These are phyloP conservation scores for Annulohypoxylon stygium DNA, from an alignment of 495 filamentous ascomycete species.

Conservation along the genomic window DNA sequence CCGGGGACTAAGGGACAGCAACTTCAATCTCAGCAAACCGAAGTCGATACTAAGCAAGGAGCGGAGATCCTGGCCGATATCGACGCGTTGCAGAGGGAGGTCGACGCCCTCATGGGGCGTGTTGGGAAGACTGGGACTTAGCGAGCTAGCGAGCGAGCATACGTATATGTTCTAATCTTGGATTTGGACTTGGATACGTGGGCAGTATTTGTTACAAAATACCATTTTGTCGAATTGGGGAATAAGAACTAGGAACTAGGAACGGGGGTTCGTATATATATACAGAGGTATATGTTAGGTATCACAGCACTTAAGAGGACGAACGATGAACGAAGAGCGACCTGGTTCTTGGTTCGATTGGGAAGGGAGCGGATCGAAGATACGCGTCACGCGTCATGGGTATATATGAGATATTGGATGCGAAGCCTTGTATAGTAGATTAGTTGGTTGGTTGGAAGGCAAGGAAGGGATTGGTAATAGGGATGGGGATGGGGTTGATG, in stretches of 20 bases:
- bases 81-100: constrained; percentile 75
- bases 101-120: constrained; percentile 75
- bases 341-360: too few species aligned
- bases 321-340: too few species aligned
- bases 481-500: constrained; percentile 9
- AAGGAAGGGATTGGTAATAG: constrained; percentile 22
- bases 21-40: constrained; percentile 42
- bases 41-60: constrained; percentile 33
- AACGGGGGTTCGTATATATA: background rate
- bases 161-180: background rate
- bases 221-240: background rate
- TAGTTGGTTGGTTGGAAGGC: background rate
- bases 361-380: constrained; percentile 3
- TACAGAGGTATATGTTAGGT: background rate
- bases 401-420: constrained; percentile 12
- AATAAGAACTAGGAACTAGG: background rate
- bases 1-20: constrained; percentile 35
- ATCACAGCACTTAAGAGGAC: too few species aligned
- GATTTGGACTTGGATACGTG: constrained; percentile 1
- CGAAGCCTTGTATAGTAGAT: constrained; percentile 39
- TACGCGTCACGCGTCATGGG: constrained; percentile 25
- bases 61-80: constrained; percentile 75
- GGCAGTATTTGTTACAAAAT: background rate
- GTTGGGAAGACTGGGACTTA: constrained; percentile 53
- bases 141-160: background rate